phyloP scores from a whole-genome alignment of 306 rosid species.

The Mimosa pudica region DNA sequence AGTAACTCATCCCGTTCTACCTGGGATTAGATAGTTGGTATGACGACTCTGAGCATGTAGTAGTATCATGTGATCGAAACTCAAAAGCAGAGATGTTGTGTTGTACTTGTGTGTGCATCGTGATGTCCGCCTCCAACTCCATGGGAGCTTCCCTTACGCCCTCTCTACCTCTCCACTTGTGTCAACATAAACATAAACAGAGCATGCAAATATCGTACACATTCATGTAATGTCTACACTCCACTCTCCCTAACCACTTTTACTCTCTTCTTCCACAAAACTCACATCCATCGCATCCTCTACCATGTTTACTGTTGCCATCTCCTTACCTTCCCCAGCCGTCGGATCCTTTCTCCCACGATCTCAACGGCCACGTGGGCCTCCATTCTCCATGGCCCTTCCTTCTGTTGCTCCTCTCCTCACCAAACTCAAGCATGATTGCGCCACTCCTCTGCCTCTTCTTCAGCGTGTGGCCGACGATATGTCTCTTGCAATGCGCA shows the following conservation, averaged over 20 bases:
- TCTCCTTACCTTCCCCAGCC: constrained; percentile 40
- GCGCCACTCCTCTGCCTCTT: constrained; percentile 74
- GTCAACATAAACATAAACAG: too few relatives aligned
- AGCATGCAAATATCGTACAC: neutral
- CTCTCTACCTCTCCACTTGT: neutral
- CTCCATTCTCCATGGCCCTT: constrained; percentile 55
- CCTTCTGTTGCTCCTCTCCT: constrained; percentile 62
- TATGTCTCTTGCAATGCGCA: constrained; percentile 71
- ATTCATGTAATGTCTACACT: neutral
- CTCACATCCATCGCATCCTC: neutral
- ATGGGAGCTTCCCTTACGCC: neutral
- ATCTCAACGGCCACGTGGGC: constrained; percentile 38
- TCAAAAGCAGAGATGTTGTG: constrained; percentile 22
- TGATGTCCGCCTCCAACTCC: constrained; percentile 27
- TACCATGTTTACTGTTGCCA: constrained; percentile 52
- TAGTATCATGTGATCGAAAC: neutral
- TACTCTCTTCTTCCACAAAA: neutral
- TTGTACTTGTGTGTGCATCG: constrained; percentile 10
- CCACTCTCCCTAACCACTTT: neutral
- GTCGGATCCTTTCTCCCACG: constrained; percentile 52
- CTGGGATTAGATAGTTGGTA: neutral
- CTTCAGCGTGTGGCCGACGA: constrained; percentile 69
- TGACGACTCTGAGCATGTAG: neutral
- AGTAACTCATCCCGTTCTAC: too few relatives aligned
- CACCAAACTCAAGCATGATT: constrained; percentile 58